Conservation (phyloP, 78 protist genomes). For the Cavenderia fasciculata region DNA sequence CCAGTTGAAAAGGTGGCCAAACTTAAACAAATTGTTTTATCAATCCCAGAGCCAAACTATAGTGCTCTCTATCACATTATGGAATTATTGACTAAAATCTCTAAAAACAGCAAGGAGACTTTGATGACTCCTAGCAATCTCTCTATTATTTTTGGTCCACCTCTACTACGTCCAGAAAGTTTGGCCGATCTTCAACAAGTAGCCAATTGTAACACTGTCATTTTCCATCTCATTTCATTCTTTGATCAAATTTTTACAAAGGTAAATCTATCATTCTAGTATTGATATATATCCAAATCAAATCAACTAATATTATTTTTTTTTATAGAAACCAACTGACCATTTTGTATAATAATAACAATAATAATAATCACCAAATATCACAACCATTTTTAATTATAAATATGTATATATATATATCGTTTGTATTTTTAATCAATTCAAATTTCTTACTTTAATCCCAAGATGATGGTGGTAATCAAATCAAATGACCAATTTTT, state of each 20-base stretch:
- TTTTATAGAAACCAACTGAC: no score
- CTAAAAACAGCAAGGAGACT: conserved; percentile 28
- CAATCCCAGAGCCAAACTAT: conserved; percentile 36
- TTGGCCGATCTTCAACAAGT: conserved; percentile 38
- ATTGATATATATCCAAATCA: no score
- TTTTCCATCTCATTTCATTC: conserved; percentile 23
- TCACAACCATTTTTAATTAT: no score
- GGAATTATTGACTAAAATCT: neutral
- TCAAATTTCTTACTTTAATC: no score
- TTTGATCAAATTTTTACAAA: conserved; percentile 35
- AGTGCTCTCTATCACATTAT: conserved; percentile 15
- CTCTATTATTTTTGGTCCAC: neutral
- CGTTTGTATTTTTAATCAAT: no score
- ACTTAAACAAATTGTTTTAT: neutral
- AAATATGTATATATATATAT: no score
- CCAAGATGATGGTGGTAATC: no score
- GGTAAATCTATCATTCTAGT: no score
- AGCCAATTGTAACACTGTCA: conserved; percentile 51
- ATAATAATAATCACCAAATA: no score
- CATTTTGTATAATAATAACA: no score
- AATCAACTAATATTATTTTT: no score
- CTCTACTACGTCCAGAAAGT: conserved; percentile 24
- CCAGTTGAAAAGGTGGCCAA: conserved; percentile 11
- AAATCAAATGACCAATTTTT: no score
- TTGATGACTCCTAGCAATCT: conserved; percentile 55